Base-by-base conservation (phyloP, 1,284 basidiomycete genomes). In the Pseudozyma thailandica region DNA sequence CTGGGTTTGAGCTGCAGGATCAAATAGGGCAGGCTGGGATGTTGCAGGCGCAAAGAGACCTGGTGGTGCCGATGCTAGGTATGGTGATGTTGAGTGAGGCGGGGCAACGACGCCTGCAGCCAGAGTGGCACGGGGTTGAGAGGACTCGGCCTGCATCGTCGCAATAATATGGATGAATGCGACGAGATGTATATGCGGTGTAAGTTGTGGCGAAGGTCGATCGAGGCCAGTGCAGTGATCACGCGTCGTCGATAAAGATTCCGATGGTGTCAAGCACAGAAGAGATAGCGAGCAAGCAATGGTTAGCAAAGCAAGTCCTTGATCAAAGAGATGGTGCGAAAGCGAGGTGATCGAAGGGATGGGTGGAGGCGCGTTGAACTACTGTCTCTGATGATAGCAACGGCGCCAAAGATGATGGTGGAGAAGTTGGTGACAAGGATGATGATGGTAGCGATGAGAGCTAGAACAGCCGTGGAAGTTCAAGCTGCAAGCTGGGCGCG, bases 91-190 rank as follows among this genome's bases (percentile, higher is more conserved):
- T 27, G 52, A 53, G 18, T 49, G 63, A 10, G 20, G 25, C 4
- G 54, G 18, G 6, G 25, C 59, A 18, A 46, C 39, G 23, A 28
- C 25, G 21, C 31, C 46, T 30, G 44, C 48, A 33, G 51, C 31
- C 37, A 65, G 21, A 26, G 46, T 21, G 27, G 51, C 47, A 23
- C 37, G 55, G 0, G 54, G 46, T 47, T 66, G 63, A 18, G 52
- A 59, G 13, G 63, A 43, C 23, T 56, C 64, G 45, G 52, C 57
- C 64, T 61, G 64, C 64, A 68, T 68, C 5, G 23, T 61, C 4
- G 44, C 18, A 26, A 43, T 7, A 31, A 18, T 13, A 26, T n/a
- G 33, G 16, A 25, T 21, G 46, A 41, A 51, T 50, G 51, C 44
- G 28, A 45, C 16, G 28, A 7, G 26, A 18, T 12, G 7, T 16